phyloP scores from a whole-genome alignment of 2,329 filamentous ascomycete species.

The Penicillium palitans region DNA sequence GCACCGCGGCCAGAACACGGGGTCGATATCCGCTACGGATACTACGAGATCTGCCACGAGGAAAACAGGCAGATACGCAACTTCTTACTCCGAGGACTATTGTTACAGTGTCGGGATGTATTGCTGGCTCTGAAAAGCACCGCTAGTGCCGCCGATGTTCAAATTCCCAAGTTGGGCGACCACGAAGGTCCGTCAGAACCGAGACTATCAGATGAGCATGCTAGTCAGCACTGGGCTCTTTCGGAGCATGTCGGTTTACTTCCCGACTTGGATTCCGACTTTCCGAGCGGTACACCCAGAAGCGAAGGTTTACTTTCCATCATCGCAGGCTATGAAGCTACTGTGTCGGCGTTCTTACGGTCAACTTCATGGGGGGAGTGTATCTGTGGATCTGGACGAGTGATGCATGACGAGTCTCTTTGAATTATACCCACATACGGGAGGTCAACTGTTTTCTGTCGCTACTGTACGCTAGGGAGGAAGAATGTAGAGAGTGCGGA shows the following conservation, averaged over 20 bases:
- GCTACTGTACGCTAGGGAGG: slow-evolving; percentile 3
- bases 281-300: slow-evolving; percentile 5
- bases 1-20: slow-evolving; percentile 16
- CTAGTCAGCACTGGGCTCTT: slow-evolving; percentile 11
- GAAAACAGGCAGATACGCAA: slow-evolving; percentile 32
- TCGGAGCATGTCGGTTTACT: slow-evolving; percentile 9
- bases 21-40: slow-evolving; percentile 30
- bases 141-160: slow-evolving; percentile 13
- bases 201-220: slow-evolving; percentile 7
- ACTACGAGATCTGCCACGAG: slow-evolving; percentile 33
- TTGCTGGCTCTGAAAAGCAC: slow-evolving; percentile 25
- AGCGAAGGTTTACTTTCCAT: slow-evolving; percentile 30
- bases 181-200: slow-evolving; percentile 9
- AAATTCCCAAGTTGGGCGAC: slow-evolving; percentile 15
- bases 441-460: slow-evolving; percentile 7
- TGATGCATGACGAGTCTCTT: slow-evolving; percentile 12
- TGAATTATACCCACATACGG: slow-evolving; percentile 7
- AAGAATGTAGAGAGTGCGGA: neutral
- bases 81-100: slow-evolving; percentile 30
- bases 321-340: slow-evolving; percentile 32
- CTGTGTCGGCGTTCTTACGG: slow-evolving; percentile 31
- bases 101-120: slow-evolving; percentile 31
- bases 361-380: slow-evolving; percentile 30
- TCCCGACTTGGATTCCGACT: slow-evolving; percentile 10
- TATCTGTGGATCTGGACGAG: slow-evolving; percentile 26